A percentile compares a stretch with the other conserved stretches of the same genome.
Conservation (phyloP, 768 basidiomycete genomes). For the Pholiota microspora region DNA sequence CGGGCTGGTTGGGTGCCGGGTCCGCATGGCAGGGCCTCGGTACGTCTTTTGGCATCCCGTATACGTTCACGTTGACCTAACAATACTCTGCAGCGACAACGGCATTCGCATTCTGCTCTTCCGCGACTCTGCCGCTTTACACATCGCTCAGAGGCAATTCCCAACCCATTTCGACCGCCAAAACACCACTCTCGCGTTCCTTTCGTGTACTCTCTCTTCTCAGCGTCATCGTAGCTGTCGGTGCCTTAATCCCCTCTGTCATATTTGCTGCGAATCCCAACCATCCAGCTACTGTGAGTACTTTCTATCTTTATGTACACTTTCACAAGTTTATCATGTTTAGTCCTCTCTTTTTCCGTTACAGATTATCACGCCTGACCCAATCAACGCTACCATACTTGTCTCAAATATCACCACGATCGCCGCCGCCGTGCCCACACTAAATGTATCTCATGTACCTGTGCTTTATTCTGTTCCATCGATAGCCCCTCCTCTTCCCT, state of each 20-base stretch:
- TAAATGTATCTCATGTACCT: constrained; percentile 16
- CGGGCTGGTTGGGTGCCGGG: constrained; percentile 40
- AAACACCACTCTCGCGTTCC: constrained; percentile 48
- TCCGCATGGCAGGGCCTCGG: constrained; percentile 64
- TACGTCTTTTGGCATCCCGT: constrained; percentile 42
- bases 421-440: not conserved
- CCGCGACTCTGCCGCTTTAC: constrained; percentile 65
- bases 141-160: constrained; percentile 49
- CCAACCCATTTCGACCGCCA: constrained; percentile 36
- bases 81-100: constrained; percentile 43
- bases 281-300: constrained; percentile 34
- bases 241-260: constrained; percentile 55
- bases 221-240: constrained; percentile 46
- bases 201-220: constrained; percentile 56
- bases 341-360: constrained; percentile 18
- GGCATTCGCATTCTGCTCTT: constrained; percentile 65
- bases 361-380: constrained; percentile 9
- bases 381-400: constrained; percentile 1
- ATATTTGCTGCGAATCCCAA: constrained; percentile 50
- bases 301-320: constrained; percentile 3
- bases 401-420: not conserved
- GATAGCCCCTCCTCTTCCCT: constrained; percentile 12
- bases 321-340: constrained; percentile 19
- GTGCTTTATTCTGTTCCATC: constrained; percentile 15
- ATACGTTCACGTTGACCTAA: not conserved